Conservation (phyloP, 208 protist species). For the Giardia duodenalis region DNA sequence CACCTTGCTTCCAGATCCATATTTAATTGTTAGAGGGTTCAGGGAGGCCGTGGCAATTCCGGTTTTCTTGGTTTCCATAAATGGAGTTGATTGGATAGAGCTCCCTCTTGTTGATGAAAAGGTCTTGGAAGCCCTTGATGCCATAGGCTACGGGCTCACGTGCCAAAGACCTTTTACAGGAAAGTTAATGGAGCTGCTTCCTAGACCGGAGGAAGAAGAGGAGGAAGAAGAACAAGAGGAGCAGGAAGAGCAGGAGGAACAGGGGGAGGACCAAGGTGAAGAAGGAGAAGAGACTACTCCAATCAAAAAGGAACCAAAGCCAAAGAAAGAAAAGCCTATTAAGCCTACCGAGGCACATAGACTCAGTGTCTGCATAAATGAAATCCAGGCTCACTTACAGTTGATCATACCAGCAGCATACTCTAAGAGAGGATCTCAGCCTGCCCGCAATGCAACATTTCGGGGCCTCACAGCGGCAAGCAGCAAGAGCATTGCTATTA, state of each 20-base stretch:
- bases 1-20: background rate
- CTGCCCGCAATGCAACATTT: background rate
- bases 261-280: conserved; percentile 12
- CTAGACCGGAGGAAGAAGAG: background rate
- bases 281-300: background rate
- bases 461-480: background rate
- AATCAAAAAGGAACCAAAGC: background rate
- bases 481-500: background rate
- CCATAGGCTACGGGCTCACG: background rate
- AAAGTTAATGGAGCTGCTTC: background rate
- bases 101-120: background rate
- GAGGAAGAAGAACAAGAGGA: conserved; percentile 10
- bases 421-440: background rate
- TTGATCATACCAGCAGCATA: background rate
- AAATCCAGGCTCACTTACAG: background rate
- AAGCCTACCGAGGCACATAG: background rate
- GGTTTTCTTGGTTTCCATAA: background rate
- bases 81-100: background rate
- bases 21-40: background rate
- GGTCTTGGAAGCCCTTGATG: background rate
- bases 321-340: background rate
- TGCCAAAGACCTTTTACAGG: background rate
- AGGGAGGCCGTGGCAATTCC: background rate
- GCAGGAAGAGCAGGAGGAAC: background rate
- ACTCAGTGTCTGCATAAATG: background rate